Conservation (phyloP, 345 rosid genomes). For the Jatropha curcas region DNA sequence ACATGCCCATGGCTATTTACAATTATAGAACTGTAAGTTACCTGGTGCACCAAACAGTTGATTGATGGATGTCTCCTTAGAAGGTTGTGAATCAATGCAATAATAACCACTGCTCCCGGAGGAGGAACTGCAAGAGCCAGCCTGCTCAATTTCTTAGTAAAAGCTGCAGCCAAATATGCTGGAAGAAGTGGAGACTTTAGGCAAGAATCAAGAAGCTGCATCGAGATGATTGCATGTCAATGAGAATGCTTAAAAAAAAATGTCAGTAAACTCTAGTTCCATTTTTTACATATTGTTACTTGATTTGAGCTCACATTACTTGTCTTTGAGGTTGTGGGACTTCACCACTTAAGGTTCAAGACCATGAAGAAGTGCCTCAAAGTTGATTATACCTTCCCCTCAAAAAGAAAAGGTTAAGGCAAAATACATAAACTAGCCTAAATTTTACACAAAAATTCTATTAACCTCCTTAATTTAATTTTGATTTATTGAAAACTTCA, state of each 20-base stretch:
- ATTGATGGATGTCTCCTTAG: constrained; percentile 87
- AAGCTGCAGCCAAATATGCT: constrained; percentile 94
- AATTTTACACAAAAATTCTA: no score
- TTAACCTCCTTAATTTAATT: no score
- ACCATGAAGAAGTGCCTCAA: not conserved
- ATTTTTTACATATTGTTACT: not conserved
- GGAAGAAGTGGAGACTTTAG: constrained; percentile 94
- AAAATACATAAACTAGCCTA: no score
- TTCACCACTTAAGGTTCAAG: constrained; percentile 1
- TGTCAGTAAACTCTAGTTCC: not conserved
- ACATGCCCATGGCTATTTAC: not conserved
- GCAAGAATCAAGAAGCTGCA: constrained; percentile 95
- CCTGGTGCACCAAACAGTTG: constrained; percentile 88
- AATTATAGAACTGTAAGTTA: constrained; percentile 22
- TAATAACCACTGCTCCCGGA: constrained; percentile 74
- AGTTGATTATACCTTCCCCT: not conserved
- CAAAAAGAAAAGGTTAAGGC: no score
- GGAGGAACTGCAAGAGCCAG: constrained; percentile 76
- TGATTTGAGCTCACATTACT: not conserved
- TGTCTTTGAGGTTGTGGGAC: not conserved
- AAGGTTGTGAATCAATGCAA: constrained; percentile 86
- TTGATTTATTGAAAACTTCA: no score
- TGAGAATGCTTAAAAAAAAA: not conserved
- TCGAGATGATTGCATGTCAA: constrained; percentile 9
- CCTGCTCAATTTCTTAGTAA: constrained; percentile 85